Percentiles rank a stretch among this genome's conserved stretches.
phyloP scores from a whole-genome alignment of 2,329 filamentous ascomycete species.

The Pseudogymnoascus pannorum region DNA sequence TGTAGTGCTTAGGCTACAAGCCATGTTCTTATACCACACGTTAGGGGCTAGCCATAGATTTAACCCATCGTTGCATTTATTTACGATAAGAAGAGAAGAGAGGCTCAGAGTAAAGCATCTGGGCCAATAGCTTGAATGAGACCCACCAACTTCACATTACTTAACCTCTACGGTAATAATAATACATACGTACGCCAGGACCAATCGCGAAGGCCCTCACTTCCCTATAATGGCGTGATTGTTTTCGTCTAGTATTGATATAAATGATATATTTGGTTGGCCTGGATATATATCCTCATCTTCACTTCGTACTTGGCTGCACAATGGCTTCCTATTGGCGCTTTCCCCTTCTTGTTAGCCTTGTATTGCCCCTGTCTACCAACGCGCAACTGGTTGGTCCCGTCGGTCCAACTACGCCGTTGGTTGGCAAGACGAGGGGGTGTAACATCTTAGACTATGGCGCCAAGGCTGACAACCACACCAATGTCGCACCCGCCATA shows the following conservation, averaged over 20 bases:
- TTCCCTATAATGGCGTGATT: too few species aligned
- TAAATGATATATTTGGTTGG: too few species aligned
- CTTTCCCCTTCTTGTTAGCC: too few species aligned
- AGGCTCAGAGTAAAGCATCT: not conserved
- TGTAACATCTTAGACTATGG: slow-evolving; percentile 31
- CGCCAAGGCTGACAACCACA: slow-evolving; percentile 26
- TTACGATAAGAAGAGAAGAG: not conserved
- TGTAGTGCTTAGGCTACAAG: not conserved
- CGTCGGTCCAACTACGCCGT: slow-evolving; percentile 26
- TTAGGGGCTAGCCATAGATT: not conserved
- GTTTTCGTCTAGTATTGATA: not conserved
- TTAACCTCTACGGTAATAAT: too few species aligned
- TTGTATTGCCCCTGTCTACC: too few species aligned
- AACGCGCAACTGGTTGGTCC: slow-evolving; percentile 18
- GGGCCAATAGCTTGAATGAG: not conserved
- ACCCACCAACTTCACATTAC: not conserved
- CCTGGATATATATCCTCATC: too few species aligned
- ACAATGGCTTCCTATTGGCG: too few species aligned
- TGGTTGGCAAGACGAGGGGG: slow-evolving; percentile 23
- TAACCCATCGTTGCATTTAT: not conserved
- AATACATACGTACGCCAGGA: too few species aligned
- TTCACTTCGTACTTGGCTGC: too few species aligned
- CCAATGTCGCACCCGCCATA: slow-evolving; percentile 27
- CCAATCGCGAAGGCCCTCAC: too few species aligned
- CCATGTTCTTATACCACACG: not conserved